Evolutionary conservation across 306 rosid genomes (phyloP).

Genomic region (Medicago arabica): DNA sequence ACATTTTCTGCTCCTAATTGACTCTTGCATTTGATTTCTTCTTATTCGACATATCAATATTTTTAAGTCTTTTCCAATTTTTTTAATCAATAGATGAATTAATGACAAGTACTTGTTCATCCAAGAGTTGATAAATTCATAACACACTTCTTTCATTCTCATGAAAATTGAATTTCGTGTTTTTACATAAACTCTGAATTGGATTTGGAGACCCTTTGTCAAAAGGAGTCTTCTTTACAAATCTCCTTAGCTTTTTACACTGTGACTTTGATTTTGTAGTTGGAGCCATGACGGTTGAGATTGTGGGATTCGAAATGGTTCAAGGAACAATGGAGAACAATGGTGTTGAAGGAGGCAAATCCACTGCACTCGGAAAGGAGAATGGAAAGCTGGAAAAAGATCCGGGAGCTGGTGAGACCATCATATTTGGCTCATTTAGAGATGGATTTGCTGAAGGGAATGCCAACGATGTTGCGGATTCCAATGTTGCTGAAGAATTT

Average conservation of each 20-base stretch:
- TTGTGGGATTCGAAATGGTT: slow-evolving; percentile 86
- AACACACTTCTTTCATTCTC: no score
- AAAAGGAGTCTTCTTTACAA: slow-evolving; percentile 50
- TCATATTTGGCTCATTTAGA: slow-evolving; percentile 86
- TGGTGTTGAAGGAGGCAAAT: slow-evolving; percentile 53
- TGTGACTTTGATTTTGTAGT: slow-evolving; percentile 45
- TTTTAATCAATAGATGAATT: no score
- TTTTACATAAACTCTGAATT: slow-evolving; percentile 42
- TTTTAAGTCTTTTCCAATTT: no score
- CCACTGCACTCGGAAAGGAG: slow-evolving; percentile 52
- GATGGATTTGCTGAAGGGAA: slow-evolving; percentile 70
- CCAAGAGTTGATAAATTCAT: no score
- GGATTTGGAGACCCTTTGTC: slow-evolving; percentile 57
- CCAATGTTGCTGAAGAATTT: slow-evolving; percentile 83
- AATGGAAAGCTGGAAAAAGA: slow-evolving; percentile 68
- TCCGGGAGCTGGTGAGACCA: slow-evolving; percentile 54
- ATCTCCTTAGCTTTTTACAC: slow-evolving; percentile 37
- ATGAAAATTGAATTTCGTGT: neutral
- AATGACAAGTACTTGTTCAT: no score
- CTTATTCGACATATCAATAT: no score
- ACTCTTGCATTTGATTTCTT: no score
- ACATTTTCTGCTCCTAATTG: no score
- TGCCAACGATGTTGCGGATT: slow-evolving; percentile 51
- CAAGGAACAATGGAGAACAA: slow-evolving; percentile 62
- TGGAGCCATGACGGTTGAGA: slow-evolving; percentile 75